These are phyloP conservation scores for Nemania bipapillata DNA, from an alignment of 2,329 filamentous ascomycete species.

Conservation along the genomic window DNA sequence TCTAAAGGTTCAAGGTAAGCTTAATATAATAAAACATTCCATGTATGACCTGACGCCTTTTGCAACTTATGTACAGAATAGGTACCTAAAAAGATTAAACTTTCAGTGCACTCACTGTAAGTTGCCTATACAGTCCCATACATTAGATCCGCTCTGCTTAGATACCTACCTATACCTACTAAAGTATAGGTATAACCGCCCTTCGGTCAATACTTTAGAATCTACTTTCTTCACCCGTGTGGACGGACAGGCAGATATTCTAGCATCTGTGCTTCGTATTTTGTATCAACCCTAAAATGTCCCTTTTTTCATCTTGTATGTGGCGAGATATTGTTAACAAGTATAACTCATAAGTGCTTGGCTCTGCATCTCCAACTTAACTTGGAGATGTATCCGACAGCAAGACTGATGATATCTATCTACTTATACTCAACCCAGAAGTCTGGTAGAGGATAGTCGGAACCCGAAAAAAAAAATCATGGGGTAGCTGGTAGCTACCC, in stretches of 20 bases:
- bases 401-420: neutral
- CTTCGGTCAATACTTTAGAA: neutral
- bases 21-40: no score
- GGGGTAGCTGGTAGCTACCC: constrained; percentile 38
- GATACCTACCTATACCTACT: neutral
- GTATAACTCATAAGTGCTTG: neutral
- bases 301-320: neutral
- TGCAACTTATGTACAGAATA: no score
- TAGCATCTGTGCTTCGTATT: neutral
- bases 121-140: neutral
- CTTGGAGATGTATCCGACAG: neutral
- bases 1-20: no score
- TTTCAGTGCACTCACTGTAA: no score
- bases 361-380: neutral
- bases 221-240: no score
- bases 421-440: neutral
- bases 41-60: no score
- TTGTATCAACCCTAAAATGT: neutral
- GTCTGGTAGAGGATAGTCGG: neutral
- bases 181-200: neutral
- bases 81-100: no score
- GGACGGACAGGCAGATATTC: neutral
- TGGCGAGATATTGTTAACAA: neutral
- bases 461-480: neutral
- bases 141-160: neutral